Base-by-base conservation (phyloP, 106 monocot species). In the Agapanthus africanus region DNA sequence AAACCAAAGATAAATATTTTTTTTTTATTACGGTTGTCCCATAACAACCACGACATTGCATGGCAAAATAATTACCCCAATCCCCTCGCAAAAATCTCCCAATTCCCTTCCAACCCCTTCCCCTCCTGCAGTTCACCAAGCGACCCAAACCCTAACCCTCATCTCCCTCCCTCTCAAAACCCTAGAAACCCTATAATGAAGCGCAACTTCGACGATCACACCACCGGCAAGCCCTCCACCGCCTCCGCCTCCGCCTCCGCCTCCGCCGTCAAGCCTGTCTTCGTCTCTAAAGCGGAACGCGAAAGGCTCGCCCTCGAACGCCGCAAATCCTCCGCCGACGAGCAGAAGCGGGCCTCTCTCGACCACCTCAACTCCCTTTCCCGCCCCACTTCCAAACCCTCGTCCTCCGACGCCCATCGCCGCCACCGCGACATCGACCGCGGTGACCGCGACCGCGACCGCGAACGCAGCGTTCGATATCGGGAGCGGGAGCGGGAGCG, bases 251-350 rank as follows among this genome's bases (percentile, higher is more conserved):
- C 66, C 37, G 26, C 38, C 67, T 77, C 50, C 14, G 79, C n/a
- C n/a, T n/a, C n/a, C n/a, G n/a, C 72, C 6, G 5, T 32, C 11
- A 99, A 93, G 72, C 99, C 90, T 35, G 79, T 85, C 33, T 99
- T 99, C 81, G 63, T 99, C 74, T 69, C 90, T 79, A 82, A 83
- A 69, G 87, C 87, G 8, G 99, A 99, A 77, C 87, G 99, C 31
- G 77, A 90, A 80, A 74, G 75, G 38, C 72, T 92, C 54, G 97
- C 97, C 22, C 86, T 97, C 56, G 74, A 84, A 79, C 97, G 99
- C 67, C 90, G 99, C 37, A n/a, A n/a, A n/a, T n/a, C n/a, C n/a
- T n/a, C n/a, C n/a, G n/a, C n/a, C n/a, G n/a, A n/a, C n/a, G n/a
- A n/a, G n/a, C n/a, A n/a, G n/a, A n/a, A n/a, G n/a, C 71, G 85